Conservation (phyloP, 83 land plant species). For the Thuja plicata region DNA sequence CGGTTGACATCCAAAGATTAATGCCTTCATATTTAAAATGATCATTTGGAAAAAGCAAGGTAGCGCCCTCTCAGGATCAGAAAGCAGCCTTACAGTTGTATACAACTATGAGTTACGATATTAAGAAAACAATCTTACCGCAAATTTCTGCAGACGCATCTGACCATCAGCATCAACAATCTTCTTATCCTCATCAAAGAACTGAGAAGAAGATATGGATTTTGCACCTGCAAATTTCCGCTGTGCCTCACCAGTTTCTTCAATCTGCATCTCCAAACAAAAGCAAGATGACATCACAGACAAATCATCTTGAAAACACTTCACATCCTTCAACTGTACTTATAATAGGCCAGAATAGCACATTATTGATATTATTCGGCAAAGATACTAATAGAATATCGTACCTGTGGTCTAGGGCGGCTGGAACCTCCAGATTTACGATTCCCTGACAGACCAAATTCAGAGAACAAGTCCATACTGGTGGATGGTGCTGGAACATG, state of each 20-base stretch:
- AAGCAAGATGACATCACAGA: background rate
- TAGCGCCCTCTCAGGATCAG: background rate
- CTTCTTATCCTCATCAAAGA: conserved; percentile 74
- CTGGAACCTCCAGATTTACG: conserved; percentile 10
- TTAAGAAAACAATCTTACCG: conserved; percentile 40
- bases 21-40: background rate
- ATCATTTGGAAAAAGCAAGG: background rate
- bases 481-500: conserved; percentile 71
- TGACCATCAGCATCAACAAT: conserved; percentile 54
- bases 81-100: background rate
- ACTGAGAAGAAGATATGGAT: conserved; percentile 93
- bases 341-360: background rate
- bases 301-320: background rate
- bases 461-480: conserved; percentile 12
- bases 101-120: background rate
- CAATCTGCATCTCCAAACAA: conserved; percentile 36
- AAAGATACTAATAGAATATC: background rate
- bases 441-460: conserved; percentile 1
- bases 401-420: conserved; percentile 14
- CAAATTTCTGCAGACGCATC: conserved; percentile 77
- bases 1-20: background rate
- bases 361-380: background rate
- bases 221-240: conserved; percentile 94
- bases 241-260: conserved; percentile 89
- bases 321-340: background rate